Evolutionary conservation across 176 grass and related monocot species (phyloP).

Genomic region (Carex littledalei): DNA sequence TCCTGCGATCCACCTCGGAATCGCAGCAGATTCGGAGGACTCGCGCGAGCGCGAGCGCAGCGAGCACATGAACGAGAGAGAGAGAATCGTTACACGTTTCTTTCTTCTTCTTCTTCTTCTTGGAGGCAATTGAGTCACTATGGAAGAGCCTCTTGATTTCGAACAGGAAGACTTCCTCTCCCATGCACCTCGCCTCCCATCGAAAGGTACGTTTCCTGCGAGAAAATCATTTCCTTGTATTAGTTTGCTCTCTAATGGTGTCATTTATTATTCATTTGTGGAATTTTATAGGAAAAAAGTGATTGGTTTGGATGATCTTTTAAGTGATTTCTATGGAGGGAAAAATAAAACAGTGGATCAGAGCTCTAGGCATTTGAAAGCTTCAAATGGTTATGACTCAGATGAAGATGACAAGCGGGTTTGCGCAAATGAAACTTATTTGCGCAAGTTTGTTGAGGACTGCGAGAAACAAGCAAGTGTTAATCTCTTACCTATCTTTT

Average conservation of each 20-base stretch:
- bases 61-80: neutral
- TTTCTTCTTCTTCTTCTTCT: neutral
- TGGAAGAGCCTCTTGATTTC: constrained; percentile 78
- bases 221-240: neutral
- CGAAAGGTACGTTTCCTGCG: constrained; percentile 40
- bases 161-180: constrained; percentile 54
- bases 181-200: constrained; percentile 24
- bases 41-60: neutral
- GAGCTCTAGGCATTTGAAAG: constrained; percentile 34
- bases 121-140: neutral
- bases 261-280: neutral
- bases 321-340: constrained; percentile 41
- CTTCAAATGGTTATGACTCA: constrained; percentile 42
- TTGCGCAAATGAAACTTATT: constrained; percentile 31
- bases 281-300: constrained; percentile 56
- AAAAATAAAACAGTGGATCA: constrained; percentile 29
- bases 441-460: constrained; percentile 59
- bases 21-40: too few relatives aligned
- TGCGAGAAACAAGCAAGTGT: constrained; percentile 46
- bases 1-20: too few relatives aligned
- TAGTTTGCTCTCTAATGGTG: neutral
- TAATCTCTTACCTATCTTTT: neutral
- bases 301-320: constrained; percentile 72
- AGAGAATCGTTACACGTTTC: neutral
- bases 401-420: constrained; percentile 51